Conservation (phyloP, 225 moss, liverwort and hornwort genomes). For the Physcomitrellopsis africana region DNA sequence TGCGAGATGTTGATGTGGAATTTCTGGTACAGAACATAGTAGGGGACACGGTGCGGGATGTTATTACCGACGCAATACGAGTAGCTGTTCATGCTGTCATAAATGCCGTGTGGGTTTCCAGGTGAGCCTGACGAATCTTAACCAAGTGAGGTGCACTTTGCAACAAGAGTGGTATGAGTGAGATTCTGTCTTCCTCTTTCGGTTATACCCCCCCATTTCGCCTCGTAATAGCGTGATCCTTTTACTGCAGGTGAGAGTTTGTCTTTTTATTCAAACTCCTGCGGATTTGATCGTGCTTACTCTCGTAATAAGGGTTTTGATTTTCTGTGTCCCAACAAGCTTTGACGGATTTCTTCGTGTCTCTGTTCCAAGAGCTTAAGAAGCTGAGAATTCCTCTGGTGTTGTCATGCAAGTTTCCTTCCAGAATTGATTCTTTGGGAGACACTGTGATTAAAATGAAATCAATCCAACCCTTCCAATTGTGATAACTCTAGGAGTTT, state of each 20-base stretch:
- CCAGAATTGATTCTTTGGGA: no score
- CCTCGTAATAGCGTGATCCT: background rate
- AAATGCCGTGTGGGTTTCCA: background rate
- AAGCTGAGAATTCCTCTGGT: no score
- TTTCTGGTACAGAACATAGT: no score
- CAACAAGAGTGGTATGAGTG: background rate
- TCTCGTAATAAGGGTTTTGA: background rate
- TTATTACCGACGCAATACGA: background rate
- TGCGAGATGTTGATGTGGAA: no score
- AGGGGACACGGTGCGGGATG: slow-evolving; percentile 13
- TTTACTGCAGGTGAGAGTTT: background rate
- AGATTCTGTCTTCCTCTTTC: background rate
- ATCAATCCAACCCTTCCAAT: no score
- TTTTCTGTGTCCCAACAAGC: background rate
- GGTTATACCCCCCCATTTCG: background rate
- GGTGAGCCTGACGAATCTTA: background rate
- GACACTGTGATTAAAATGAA: no score
- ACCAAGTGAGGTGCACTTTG: background rate
- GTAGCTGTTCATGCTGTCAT: background rate
- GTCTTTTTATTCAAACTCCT: background rate
- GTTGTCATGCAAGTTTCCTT: no score
- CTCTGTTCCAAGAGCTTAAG: background rate
- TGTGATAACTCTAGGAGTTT: no score
- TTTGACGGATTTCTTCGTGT: background rate
- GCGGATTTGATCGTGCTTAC: background rate